Evolutionary conservation across 192 early-diverging fungal species (phyloP), one percentile per base, ranked within the genome.

Genomic region (Tieghemiomyces parasiticus): DNA sequence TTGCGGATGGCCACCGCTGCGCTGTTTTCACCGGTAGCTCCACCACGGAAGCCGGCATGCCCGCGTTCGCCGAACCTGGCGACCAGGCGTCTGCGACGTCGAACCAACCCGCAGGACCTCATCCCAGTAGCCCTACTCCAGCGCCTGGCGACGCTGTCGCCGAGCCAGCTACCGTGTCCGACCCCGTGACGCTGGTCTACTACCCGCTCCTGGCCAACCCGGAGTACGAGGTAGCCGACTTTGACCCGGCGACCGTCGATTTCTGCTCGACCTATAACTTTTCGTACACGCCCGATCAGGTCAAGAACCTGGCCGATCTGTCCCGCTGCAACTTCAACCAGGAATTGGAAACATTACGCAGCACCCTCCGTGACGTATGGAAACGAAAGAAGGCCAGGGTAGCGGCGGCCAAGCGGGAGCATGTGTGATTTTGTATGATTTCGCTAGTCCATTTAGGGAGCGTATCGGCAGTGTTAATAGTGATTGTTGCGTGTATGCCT

Each of bases 211-310:
- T 86, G 58, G 63, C 71, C 0, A 89, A 89, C 48, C 53, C 46
- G 4, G 69, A 77, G 38, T 80, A 78, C 46, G 61, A 76, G 26
- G 62, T 67, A 6, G 69, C 75, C 20, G 65, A 71, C 0, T 87
- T 87, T 73, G 77, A 83, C 60, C 87, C 87, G 2, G 73, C 69
- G 59, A 77, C 68, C 10, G 80, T 74, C 1, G 74, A 76, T 35
- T 85, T 87, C 54, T 81, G 78, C 44, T 72, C 71, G 3, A 87
- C 85, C 0, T 83, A 74, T 46, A 89, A 89, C 61, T 82, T 83
- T 72, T 73, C 74, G 56, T 81, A 83, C 68, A 82, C 70, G 20
- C 63, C 71, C 13, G 81, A 81, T 34, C 83, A 89, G 62, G 74
- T 89, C 20, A 69, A 78, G 49, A 59, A 73, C 35, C 63, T 87